These are phyloP conservation scores for Phalaenopsis hybrid DNA, from an alignment of 116 monocot genomes.

Conservation along the genomic window DNA sequence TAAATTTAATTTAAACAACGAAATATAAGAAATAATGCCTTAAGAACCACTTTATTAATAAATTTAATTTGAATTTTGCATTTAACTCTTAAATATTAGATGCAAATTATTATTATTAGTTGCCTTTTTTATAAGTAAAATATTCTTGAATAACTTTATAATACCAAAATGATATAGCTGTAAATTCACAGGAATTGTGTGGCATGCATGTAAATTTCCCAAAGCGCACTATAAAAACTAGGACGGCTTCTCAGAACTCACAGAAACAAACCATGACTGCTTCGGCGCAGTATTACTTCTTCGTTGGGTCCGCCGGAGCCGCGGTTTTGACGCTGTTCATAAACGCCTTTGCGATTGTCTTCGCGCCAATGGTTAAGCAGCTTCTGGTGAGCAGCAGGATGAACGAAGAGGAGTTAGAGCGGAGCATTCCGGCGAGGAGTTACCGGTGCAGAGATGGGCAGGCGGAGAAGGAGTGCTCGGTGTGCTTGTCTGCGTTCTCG, in stretches of 20 bases:
- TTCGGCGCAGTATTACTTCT: neutral
- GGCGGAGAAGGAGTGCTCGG: slow-evolving; percentile 5
- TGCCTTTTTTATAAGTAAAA: too few relatives aligned
- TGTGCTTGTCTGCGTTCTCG: slow-evolving; percentile 8
- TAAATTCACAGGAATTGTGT: too few relatives aligned
- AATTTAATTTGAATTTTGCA: too few relatives aligned
- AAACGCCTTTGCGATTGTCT: neutral
- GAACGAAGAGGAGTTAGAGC: neutral
- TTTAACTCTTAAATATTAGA: too few relatives aligned
- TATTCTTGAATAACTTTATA: too few relatives aligned
- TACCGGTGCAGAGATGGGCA: neutral
- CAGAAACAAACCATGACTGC: neutral
- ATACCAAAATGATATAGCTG: too few relatives aligned
- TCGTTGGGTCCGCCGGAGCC: neutral
- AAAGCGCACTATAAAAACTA: neutral
- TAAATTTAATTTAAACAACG: too few relatives aligned
- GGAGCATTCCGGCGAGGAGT: neutral
- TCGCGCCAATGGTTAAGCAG: neutral
- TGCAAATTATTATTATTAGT: too few relatives aligned
- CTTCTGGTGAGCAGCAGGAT: neutral
- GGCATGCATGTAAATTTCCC: too few relatives aligned
- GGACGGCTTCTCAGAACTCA: neutral
- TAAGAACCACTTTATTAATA: too few relatives aligned
- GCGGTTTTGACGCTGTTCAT: neutral
- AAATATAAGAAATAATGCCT: too few relatives aligned